Base-by-base conservation (phyloP, 192 early-diverging fungal genomes). In the Backusella parvicylindrica region DNA sequence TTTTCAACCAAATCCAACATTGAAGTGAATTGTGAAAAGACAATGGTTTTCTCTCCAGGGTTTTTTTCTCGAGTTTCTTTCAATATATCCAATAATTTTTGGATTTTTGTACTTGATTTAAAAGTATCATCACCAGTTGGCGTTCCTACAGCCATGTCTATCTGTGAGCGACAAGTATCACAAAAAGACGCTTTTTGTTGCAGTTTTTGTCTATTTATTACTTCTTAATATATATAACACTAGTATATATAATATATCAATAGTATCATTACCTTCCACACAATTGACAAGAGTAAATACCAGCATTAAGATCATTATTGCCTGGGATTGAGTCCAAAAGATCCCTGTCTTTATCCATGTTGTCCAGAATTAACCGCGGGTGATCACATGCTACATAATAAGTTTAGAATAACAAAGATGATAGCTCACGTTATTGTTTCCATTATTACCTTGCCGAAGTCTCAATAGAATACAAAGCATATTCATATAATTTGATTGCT, bases 1-100 rank as follows among this genome's bases (percentile, higher is more conserved):
- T 77, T 69, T 41, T 88, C 88, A 5, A 89, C 77, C 43, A 89
- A 43, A 47, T 79, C 76, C 47, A 89, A 74, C 77, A 88, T 84
- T 30, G 81, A 77, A 0, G 84, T 85, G 28, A 86, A 89, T 68
- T 90, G 89, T 9, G 88, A 88, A 68, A 89, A 90, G 2, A 90
- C 77, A 71, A 90, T 89, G 26, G 87, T 82, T 66, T 90, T 90
- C 60, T 85, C 82, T 18, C 72, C 76, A 37, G 90, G 90, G 32
- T 84, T 64, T 40, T 79, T 66, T 33, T 74, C 32, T 66, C 84
- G 78, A n/a, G 84, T 63, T 33, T 79, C 74, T 9, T 82, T 74
- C 37, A 93, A 40, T 0, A 82, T 79, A 3, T 85, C 84, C 47
- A 91, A 63, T 3, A 90, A 74, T 64, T 76, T 81, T 15, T 82